phyloP scores from a whole-genome alignment of 345 rosid species.

The Ailanthus altissimus region DNA sequence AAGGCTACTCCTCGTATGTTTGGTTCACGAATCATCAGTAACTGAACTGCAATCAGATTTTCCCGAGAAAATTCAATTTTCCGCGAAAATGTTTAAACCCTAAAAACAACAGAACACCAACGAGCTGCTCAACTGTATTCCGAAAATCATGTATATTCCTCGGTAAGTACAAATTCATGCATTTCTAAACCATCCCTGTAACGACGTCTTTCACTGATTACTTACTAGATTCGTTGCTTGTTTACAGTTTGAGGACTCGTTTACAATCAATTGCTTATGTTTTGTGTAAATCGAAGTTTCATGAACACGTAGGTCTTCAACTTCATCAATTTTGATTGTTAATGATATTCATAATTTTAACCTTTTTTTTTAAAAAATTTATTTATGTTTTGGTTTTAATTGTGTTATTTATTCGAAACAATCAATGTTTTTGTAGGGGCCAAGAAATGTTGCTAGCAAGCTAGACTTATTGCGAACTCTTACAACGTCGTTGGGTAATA shows the following conservation, averaged over 20 bases:
- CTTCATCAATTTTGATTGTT: not conserved
- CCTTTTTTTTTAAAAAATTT: not conserved
- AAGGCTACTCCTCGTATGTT: no score
- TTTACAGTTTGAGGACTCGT: constrained; percentile 21
- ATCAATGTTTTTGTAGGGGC: constrained; percentile 37
- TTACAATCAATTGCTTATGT: constrained; percentile 23
- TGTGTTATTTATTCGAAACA: not conserved
- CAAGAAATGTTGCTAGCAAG: constrained; percentile 29
- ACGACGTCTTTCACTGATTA: not conserved
- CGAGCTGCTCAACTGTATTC: not conserved
- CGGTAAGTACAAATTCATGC: constrained; percentile 13
- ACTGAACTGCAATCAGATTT: not conserved
- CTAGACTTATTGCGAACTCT: constrained; percentile 35
- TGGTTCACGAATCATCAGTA: no score
- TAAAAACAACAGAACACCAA: not conserved
- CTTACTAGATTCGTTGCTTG: not conserved
- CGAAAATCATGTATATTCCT: constrained; percentile 15
- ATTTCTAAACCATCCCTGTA: not conserved
- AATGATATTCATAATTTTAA: not conserved
- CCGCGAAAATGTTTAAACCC: constrained; percentile 26
- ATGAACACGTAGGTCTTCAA: constrained; percentile 18
- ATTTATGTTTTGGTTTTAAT: not conserved
- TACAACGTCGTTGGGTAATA: constrained; percentile 45
- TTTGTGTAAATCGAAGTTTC: constrained; percentile 19
- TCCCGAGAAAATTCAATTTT: constrained; percentile 3